Evolutionary conservation across 1,284 basidiomycete genomes (phyloP).

Genomic region (Nidula niveotomentosa): DNA sequence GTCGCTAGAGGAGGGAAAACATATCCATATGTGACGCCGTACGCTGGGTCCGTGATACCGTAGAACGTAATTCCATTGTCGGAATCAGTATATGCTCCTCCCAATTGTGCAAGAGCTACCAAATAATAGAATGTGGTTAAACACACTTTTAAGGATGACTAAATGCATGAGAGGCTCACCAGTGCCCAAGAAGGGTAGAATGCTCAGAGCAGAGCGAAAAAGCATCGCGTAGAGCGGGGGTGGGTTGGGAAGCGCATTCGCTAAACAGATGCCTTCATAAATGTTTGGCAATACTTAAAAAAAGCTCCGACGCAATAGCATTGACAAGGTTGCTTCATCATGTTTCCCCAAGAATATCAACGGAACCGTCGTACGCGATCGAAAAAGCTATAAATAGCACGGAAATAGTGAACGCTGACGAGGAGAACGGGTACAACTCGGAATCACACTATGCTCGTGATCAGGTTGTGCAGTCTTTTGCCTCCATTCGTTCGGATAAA

Average conservation of each 20-base stretch:
- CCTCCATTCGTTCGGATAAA: not conserved
- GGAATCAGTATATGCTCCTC: conserved; percentile 41
- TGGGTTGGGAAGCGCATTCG: not conserved
- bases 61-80: conserved; percentile 57
- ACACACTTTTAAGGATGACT: not conserved
- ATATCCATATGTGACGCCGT: conserved; percentile 51
- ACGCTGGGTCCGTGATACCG: conserved; percentile 47
- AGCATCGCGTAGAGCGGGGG: conserved; percentile 23
- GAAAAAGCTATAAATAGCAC: conserved; percentile 16
- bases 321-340: not conserved
- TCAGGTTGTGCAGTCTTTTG: conserved; percentile 3
- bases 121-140: not conserved
- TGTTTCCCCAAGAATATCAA: not conserved
- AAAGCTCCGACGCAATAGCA: not conserved
- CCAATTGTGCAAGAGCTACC: conserved; percentile 40
- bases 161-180: conserved; percentile 8
- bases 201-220: conserved; percentile 20
- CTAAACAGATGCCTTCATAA: conserved; percentile 3
- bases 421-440: conserved; percentile 24
- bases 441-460: conserved; percentile 11
- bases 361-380: conserved; percentile 3
- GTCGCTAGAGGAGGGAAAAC: conserved; percentile 47
- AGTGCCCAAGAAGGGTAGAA: conserved; percentile 23
- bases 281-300: not conserved
- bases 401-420: not conserved